These are phyloP conservation scores for Botrytis aclada DNA, from an alignment of 2,329 filamentous ascomycete species.

Conservation along the genomic window DNA sequence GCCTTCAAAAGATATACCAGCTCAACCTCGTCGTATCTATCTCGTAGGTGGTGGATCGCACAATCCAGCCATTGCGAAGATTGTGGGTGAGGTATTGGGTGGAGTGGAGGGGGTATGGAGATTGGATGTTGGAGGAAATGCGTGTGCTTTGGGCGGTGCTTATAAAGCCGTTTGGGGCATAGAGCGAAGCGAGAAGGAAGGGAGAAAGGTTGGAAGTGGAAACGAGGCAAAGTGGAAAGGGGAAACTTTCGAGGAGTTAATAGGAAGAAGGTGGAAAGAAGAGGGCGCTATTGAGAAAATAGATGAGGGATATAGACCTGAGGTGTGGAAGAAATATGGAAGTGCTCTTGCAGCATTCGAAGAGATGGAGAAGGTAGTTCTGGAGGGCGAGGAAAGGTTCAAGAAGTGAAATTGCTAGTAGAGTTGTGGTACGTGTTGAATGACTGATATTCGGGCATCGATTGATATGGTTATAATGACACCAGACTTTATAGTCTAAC, in stretches of 20 bases:
- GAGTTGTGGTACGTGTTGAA: not conserved
- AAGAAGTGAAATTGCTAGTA: not conserved
- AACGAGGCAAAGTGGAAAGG: slow-evolving; percentile 33
- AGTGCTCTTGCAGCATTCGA: slow-evolving; percentile 73
- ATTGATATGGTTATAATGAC: not conserved
- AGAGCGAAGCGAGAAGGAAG: slow-evolving; percentile 50
- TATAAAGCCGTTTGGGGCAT: slow-evolving; percentile 96
- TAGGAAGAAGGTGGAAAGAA: slow-evolving; percentile 82
- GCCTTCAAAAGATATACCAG: slow-evolving; percentile 57
- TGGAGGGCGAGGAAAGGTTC: slow-evolving; percentile 44
- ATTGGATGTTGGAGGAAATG: slow-evolving; percentile 91
- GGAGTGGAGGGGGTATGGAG: slow-evolving; percentile 87
- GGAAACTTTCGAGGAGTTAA: slow-evolving; percentile 84
- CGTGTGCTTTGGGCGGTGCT: slow-evolving; percentile 87
- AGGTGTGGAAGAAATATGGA: slow-evolving; percentile 75
- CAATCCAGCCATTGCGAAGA: slow-evolving; percentile 83
- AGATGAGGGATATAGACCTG: slow-evolving; percentile 73
- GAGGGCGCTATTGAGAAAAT: slow-evolving; percentile 79
- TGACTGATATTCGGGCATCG: no score
- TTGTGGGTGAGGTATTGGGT: slow-evolving; percentile 84
- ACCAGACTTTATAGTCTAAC: not conserved
- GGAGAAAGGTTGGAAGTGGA: not conserved
- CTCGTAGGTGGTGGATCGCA: slow-evolving; percentile 89
- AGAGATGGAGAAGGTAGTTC: slow-evolving; percentile 66
- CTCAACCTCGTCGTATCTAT: slow-evolving; percentile 86